These are phyloP conservation scores for Rhodamnia rubescens DNA, from an alignment of 345 rosid genomes.

Conservation along the genomic window DNA sequence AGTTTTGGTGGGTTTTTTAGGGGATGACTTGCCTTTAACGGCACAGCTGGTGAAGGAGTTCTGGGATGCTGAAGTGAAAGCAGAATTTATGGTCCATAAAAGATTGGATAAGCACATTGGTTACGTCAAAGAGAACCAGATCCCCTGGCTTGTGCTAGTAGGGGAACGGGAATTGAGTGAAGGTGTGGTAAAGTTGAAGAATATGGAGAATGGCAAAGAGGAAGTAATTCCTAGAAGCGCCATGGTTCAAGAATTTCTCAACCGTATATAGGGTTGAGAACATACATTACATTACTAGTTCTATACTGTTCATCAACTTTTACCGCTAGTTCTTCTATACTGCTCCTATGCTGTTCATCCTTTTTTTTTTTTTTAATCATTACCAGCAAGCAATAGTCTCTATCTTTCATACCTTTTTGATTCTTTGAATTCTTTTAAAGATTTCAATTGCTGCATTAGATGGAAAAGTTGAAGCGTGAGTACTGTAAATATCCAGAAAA, in stretches of 20 bases:
- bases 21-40: conserved; percentile 39
- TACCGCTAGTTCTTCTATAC: background rate
- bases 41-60: conserved; percentile 59
- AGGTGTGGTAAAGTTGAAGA: conserved; percentile 53
- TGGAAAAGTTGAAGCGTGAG: too few species aligned
- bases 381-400: background rate
- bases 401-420: background rate
- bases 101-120: conserved; percentile 51
- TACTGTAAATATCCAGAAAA: too few species aligned
- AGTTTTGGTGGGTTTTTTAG: conserved; percentile 50
- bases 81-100: conserved; percentile 54
- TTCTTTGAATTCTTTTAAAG: too few species aligned
- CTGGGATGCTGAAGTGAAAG: conserved; percentile 54
- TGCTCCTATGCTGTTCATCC: background rate
- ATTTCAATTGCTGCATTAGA: too few species aligned
- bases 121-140: conserved; percentile 29
- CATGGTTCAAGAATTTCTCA: conserved; percentile 36
- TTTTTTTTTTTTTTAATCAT: background rate
- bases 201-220: conserved; percentile 34
- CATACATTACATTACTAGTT: background rate
- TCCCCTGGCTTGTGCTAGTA: conserved; percentile 62
- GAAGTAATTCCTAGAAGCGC: conserved; percentile 31
- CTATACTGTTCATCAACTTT: background rate
- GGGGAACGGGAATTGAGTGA: conserved; percentile 50
- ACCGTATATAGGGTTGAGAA: conserved; percentile 3